A percentile compares a stretch with the other conserved stretches of the same genome.
Evolutionary conservation across 176 grass and related monocot species (phyloP).

Genomic region (Carex parvula): DNA sequence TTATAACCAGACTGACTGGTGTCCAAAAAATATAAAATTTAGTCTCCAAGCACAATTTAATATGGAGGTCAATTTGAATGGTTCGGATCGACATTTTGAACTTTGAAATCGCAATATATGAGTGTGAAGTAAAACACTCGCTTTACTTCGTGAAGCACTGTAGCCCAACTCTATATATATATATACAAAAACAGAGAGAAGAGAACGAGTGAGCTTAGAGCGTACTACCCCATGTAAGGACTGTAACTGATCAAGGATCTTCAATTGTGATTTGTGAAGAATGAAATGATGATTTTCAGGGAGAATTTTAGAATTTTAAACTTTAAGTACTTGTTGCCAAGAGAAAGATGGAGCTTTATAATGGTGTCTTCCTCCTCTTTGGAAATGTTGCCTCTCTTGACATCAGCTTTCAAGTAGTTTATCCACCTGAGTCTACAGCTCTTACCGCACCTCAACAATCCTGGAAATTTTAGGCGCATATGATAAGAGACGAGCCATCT

Average conservation of each 20-base stretch:
- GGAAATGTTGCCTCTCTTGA: slow-evolving; percentile 77
- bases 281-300: neutral
- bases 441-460: slow-evolving; percentile 66
- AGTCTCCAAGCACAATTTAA: no score
- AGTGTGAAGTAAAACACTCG: no score
- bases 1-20: neutral
- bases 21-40: no score
- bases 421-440: slow-evolving; percentile 78
- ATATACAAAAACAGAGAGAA: neutral
- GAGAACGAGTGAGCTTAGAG: no score
- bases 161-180: no score
- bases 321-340: slow-evolving; percentile 66
- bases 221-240: neutral
- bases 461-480: slow-evolving; percentile 5
- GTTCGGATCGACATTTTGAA: no score
- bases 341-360: slow-evolving; percentile 64
- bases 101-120: no score
- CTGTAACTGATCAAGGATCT: neutral
- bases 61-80: no score
- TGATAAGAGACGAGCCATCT: neutral
- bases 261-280: neutral
- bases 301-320: neutral
- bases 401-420: slow-evolving; percentile 61
- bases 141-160: no score
- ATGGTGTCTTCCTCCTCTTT: slow-evolving; percentile 77